Conservation (phyloP, 2,329 filamentous ascomycete genomes). For the Raffaelea albimanens region DNA sequence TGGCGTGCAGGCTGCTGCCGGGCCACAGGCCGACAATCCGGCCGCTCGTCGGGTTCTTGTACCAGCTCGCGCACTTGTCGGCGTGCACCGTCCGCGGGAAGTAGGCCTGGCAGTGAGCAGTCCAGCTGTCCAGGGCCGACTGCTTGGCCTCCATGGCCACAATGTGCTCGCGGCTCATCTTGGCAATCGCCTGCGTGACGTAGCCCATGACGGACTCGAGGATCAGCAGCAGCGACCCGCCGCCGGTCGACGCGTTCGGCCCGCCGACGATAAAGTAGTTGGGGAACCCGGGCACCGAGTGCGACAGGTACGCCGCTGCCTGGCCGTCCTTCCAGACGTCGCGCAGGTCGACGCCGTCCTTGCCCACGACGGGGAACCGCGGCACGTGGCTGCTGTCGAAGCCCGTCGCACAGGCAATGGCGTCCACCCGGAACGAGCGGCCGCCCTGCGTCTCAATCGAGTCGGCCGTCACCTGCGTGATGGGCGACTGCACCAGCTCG, state of each 20-base stretch:
- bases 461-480: slow-evolving; percentile 19
- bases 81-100: slow-evolving; percentile 8
- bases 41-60: slow-evolving; percentile 9
- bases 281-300: slow-evolving; percentile 16
- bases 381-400: slow-evolving; percentile 17
- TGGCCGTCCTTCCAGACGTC: slow-evolving; percentile 14
- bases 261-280: slow-evolving; percentile 18
- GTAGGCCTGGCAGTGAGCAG: slow-evolving; percentile 4
- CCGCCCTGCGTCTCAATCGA: slow-evolving; percentile 19
- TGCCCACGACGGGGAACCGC: slow-evolving; percentile 14
- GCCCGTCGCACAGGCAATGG: slow-evolving; percentile 20
- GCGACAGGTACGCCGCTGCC: slow-evolving; percentile 13
- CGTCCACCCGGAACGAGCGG: slow-evolving; percentile 20
- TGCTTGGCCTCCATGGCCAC: not conserved
- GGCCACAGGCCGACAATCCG: slow-evolving; percentile 11
- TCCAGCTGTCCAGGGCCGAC: not conserved
- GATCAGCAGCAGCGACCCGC: slow-evolving; percentile 11
- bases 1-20: slow-evolving; percentile 9
- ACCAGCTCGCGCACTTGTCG: slow-evolving; percentile 13
- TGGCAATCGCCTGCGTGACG: slow-evolving; percentile 12
- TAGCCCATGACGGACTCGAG: slow-evolving; percentile 11
- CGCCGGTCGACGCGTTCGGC: slow-evolving; percentile 9
- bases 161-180: slow-evolving; percentile 8
- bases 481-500: slow-evolving; percentile 20
- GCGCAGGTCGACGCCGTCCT: slow-evolving; percentile 11